Evolutionary conservation across 192 early-diverging fungal species (phyloP).

Genomic region (Coemansia sp.): DNA sequence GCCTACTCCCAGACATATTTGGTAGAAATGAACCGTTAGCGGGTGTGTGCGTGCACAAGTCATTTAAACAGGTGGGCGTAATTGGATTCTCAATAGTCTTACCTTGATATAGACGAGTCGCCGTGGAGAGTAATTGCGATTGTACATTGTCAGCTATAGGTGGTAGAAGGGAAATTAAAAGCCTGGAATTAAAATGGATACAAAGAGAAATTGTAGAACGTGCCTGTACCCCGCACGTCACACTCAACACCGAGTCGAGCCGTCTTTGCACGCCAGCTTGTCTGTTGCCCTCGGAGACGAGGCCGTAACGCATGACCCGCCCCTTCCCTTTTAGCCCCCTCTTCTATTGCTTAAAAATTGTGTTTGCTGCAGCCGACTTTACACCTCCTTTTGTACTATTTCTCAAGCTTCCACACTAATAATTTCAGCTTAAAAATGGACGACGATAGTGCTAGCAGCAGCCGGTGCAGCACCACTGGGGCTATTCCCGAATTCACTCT

Average conservation of each 20-base stretch:
- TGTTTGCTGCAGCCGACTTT: background rate
- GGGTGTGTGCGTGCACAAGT: background rate
- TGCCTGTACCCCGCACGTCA: background rate
- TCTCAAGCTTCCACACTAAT: background rate
- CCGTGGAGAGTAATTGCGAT: constrained; percentile 36
- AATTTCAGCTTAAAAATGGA: constrained; percentile 6
- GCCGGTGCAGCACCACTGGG: background rate
- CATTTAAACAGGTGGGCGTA: background rate
- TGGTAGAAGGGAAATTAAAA: background rate
- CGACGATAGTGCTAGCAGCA: constrained; percentile 11
- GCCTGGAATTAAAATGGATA: background rate
- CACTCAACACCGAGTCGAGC: background rate
- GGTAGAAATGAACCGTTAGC: background rate
- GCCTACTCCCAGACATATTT: constrained; percentile 16
- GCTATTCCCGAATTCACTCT: constrained; percentile 12
- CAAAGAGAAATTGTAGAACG: background rate
- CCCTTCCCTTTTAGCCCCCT: background rate
- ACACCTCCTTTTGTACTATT: constrained; percentile 1
- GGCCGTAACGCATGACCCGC: background rate
- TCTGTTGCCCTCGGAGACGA: background rate
- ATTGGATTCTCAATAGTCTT: background rate
- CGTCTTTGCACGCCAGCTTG: background rate
- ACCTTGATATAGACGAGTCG: constrained; percentile 48
- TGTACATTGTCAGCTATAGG: constrained; percentile 29
- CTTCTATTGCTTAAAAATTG: background rate